Evolutionary conservation across 2,329 filamentous ascomycete species (phyloP).

Genomic region (Colletotrichum tanaceti): DNA sequence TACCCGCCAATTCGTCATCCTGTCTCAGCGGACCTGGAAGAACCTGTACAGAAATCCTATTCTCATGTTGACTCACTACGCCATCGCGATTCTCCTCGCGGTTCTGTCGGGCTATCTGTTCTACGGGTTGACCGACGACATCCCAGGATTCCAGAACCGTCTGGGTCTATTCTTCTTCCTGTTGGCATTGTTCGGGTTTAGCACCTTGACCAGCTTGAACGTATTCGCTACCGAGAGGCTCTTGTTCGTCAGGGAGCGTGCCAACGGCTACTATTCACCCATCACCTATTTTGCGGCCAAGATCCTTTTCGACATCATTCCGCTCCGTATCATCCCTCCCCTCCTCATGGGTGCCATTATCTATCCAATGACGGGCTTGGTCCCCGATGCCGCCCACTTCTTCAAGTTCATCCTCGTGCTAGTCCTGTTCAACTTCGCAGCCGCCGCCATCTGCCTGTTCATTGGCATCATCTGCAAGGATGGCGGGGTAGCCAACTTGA

Average conservation of each 20-base stretch:
- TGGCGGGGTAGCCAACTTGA: constrained; percentile 88
- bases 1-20: constrained; percentile 84
- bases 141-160: constrained; percentile 96
- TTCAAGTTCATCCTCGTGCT: constrained; percentile 91
- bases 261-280: constrained; percentile 96
- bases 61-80: constrained; percentile 98
- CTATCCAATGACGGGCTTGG: constrained; percentile 96
- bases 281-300: constrained; percentile 95
- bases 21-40: constrained; percentile 93
- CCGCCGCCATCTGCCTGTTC: constrained; percentile 92
- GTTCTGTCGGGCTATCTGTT: constrained; percentile 96
- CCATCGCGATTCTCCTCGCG: constrained; percentile 92
- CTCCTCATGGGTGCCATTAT: constrained; percentile 96
- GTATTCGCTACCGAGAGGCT: constrained; percentile 93
- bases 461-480: constrained; percentile 97
- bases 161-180: constrained; percentile 98
- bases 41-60: constrained; percentile 98
- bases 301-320: constrained; percentile 97
- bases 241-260: constrained; percentile 90
- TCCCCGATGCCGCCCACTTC: constrained; percentile 85
- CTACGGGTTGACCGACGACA: constrained; percentile 95
- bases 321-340: constrained; percentile 91
- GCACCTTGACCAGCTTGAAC: constrained; percentile 90
- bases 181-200: constrained; percentile 95
- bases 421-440: constrained; percentile 95